Base-by-base conservation (phyloP, 768 basidiomycete species). In the Lentinula detonsa region DNA sequence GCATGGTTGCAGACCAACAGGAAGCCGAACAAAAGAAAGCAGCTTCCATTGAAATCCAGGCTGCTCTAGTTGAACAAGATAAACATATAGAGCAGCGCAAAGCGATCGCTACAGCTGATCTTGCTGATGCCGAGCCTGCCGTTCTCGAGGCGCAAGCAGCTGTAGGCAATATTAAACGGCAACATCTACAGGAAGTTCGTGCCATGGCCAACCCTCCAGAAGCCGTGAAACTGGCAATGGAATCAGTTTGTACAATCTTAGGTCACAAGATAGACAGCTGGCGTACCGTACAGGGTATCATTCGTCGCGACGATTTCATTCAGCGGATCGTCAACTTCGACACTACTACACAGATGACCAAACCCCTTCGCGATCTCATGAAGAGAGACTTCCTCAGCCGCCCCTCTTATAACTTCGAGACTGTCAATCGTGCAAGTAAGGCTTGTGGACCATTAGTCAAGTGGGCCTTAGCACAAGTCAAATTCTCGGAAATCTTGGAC, bases 141-240 rank as follows among this genome's bases (percentile, higher is more conserved):
- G 97, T 99, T 34, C 72, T 91, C 21, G 95, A 98, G 13, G 97
- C 97, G 21, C 90, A 97, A 69, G 75, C 92, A 3, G 97, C 97
- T n/a, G 97, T 99, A 68, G 92, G 90, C 66, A 96, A 89, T 71
- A 98, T 99, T 79, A 97, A 93, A 75, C 86, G 87, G 66, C 91
- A 94, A 69, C 95, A 98, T 68, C 76, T 99, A 45, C 91, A 95
- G 69, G 97, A 99, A 84, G 97, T 98, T 45, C 85, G 97, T 67
- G 85, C 93, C 9, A 98, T 99, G 95, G 92, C 94, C 48, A 98
- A 98, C 69, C 97, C 97, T 50, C 97, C 97, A 0, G 97, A 98
- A 71, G 90, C 93, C 4, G 95, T 98, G 66, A 98, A 98, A 73
- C 75, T 96, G 49, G 93, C 97, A 15, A 98, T 98, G 95, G 97